Evolutionary conservation across 2,329 filamentous ascomycete genomes (phyloP), one percentile per base, ranked within the genome.

Genomic region (Beauveria medogensis): DNA sequence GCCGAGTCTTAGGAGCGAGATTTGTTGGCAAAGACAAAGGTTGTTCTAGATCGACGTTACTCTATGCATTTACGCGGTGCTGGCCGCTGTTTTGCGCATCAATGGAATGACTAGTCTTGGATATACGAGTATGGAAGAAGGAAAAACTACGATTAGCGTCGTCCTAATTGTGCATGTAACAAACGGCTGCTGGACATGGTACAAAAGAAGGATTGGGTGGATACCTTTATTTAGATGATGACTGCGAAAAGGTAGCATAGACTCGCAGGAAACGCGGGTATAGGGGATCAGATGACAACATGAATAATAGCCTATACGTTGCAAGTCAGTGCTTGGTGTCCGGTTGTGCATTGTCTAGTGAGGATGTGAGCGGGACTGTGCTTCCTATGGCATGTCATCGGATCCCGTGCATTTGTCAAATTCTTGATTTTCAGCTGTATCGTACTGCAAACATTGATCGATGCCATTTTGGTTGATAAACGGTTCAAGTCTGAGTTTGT

Each of bases 1-100:
- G 65, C 65, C 74, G 67, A 76, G 71, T 28, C 47, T 24, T 63
- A 60, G 40, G 56, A 8, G 26, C 48, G 34, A 46, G 26, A 28
- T 3, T 53, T 28, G 37, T 50, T 52, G 10, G n/a, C 24, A 44
- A 52, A 57, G 47, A 52, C 34, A 14, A 44, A 10, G 18, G 56
- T 37, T 28, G 37, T 57, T 57, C 46, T 48, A 16, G 34, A 44
- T 28, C 26, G 18, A 22, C 24, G 20, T 18, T n/a, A 59, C 8
- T 52, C 10, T 52, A 26, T 9, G 40, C 51, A 54, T 41, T 43
- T 14, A n/a, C 28, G 48, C 28, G 48, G 28, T 20, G 40, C 26
- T 28, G 14, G 9, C 34, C 28, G 48, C 28, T 52, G 28, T 43
- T 26, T 9, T 16, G 55, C 55, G 34, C 55, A 57, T 20, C 44